Evolutionary conservation across 257 asterid genomes (phyloP).

Genomic region (Ophiorrhiza pumila): DNA sequence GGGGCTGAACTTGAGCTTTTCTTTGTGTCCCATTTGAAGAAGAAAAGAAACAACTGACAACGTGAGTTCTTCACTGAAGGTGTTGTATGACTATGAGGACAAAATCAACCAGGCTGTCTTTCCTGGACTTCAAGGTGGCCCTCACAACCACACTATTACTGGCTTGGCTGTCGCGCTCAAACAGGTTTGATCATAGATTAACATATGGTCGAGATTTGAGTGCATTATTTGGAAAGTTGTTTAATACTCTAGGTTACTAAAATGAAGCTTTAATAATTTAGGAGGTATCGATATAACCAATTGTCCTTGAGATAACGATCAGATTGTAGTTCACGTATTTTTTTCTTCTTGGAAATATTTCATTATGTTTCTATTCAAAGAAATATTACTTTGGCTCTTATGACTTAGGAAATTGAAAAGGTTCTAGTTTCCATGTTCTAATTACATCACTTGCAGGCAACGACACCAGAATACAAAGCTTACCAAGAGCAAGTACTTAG

Average conservation of each 20-base stretch:
- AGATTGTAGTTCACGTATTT: not conserved
- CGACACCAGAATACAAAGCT: slow-evolving; percentile 78
- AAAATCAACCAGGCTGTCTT: slow-evolving; percentile 95
- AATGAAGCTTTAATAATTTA: slow-evolving; percentile 2
- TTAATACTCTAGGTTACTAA: not conserved
- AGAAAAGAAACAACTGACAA: not conserved
- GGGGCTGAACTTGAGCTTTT: not conserved
- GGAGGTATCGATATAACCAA: not conserved
- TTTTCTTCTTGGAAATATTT: not conserved
- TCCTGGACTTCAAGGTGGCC: slow-evolving; percentile 99
- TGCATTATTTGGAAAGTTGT: not conserved
- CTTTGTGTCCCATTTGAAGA: not conserved
- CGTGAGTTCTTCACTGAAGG: slow-evolving; percentile 33
- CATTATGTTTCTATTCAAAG: not conserved
- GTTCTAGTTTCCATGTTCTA: not conserved
- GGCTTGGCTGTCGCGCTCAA: slow-evolving; percentile 94
- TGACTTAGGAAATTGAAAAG: not conserved
- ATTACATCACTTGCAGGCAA: slow-evolving; percentile 43
- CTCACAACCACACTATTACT: slow-evolving; percentile 96
- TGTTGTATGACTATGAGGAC: slow-evolving; percentile 84
- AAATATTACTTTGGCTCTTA: not conserved
- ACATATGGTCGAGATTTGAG: not conserved
- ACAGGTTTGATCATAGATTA: slow-evolving; percentile 44
- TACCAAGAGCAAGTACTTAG: slow-evolving; percentile 90
- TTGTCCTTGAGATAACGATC: not conserved